Conservation (phyloP, 768 basidiomycete species). For the Hericium coralloides region DNA sequence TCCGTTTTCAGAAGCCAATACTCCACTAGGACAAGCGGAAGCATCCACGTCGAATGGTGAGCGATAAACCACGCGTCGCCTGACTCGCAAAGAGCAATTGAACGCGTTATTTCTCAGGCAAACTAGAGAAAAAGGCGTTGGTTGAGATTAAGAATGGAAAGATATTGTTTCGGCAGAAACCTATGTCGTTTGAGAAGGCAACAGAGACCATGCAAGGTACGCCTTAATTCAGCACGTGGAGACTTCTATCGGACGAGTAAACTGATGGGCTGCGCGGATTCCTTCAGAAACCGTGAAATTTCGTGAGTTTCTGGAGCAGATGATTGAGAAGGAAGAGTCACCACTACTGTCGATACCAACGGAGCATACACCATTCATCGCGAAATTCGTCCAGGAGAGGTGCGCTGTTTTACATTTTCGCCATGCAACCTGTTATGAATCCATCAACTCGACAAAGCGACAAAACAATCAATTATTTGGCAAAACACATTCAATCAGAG, state of each 20-base stretch:
- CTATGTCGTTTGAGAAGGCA: constrained; percentile 63
- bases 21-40: neutral
- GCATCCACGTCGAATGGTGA: constrained; percentile 1
- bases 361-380: constrained; percentile 65
- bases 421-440: neutral
- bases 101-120: constrained; percentile 22
- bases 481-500: constrained; percentile 61
- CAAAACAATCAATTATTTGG: constrained; percentile 52
- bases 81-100: neutral
- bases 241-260: no score
- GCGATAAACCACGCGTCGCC: neutral
- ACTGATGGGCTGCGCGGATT: no score
- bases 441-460: constrained; percentile 41
- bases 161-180: constrained; percentile 68
- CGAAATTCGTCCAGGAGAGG: constrained; percentile 84
- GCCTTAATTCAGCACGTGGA: constrained; percentile 8
- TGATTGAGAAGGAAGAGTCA: constrained; percentile 35
- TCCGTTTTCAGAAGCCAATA: no score
- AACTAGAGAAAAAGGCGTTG: constrained; percentile 32
- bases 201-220: constrained; percentile 77
- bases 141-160: constrained; percentile 73
- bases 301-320: constrained; percentile 58
- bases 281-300: constrained; percentile 65
- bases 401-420: constrained; percentile 21
- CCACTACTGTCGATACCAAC: constrained; percentile 56